A percentile compares a stretch with the other conserved stretches of the same genome.
Conservation (phyloP, 2,329 filamentous ascomycete species). For the Akanthomyces dipterigenus region DNA sequence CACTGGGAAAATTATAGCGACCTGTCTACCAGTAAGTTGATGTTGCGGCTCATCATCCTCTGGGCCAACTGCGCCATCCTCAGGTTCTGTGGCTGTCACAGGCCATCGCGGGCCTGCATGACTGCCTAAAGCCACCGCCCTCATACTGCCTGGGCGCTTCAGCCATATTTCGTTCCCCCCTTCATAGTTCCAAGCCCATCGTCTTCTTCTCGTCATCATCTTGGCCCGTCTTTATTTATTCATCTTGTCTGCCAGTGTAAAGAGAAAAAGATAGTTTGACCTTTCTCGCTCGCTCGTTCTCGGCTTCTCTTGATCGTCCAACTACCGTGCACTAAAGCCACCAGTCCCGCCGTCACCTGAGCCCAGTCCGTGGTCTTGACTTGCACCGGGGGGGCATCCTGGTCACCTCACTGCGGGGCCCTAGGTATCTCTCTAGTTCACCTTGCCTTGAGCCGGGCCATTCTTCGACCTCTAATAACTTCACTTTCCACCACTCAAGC, state of each 20-base stretch:
- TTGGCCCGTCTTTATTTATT: background rate
- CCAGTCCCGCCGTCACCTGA: conserved; percentile 3
- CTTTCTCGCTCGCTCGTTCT: background rate
- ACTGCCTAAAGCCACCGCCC: background rate
- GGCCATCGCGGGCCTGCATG: background rate
- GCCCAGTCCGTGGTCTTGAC: conserved; percentile 3
- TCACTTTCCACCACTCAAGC: conserved; percentile 1
- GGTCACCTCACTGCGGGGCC: conserved; percentile 4
- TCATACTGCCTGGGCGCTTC: background rate
- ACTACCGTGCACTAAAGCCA: background rate
- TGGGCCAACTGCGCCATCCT: background rate
- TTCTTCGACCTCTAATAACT: conserved; percentile 9
- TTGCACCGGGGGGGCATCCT: background rate
- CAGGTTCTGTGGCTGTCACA: background rate
- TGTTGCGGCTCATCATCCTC: too few relatives aligned
- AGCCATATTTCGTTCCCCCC: background rate
- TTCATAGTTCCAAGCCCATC: too few relatives aligned
- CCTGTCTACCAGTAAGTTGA: background rate
- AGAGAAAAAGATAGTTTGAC: background rate
- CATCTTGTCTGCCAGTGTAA: background rate
- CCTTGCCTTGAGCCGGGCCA: background rate
- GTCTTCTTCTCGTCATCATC: background rate
- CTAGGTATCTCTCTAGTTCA: background rate
- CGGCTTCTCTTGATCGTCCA: background rate
- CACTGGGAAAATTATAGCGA: background rate